These are phyloP conservation scores for Nidula niveotomentosa DNA, from an alignment of 1,284 basidiomycete species.

Conservation along the genomic window DNA sequence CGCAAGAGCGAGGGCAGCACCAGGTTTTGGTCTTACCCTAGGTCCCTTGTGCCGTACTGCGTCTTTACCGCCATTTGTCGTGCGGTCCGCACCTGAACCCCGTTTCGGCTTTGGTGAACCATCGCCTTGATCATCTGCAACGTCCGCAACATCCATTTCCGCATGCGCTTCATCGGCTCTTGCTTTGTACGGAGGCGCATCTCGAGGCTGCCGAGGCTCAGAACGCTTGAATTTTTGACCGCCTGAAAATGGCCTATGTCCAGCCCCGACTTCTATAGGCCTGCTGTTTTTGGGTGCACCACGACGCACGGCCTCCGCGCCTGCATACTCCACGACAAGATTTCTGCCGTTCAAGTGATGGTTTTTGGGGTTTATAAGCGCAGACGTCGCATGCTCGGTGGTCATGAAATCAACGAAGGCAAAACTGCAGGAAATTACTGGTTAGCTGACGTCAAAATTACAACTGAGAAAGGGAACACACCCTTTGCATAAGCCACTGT, in stretches of 20 bases:
- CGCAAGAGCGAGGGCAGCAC: conserved; percentile 88
- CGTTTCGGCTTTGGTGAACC: too few species aligned
- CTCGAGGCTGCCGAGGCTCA: background rate
- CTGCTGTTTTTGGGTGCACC: conserved; percentile 44
- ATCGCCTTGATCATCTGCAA: background rate
- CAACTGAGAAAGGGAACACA: conserved; percentile 33
- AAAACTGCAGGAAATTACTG: conserved; percentile 54
- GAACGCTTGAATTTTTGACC: conserved; percentile 2
- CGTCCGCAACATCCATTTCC: background rate
- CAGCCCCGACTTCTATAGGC: conserved; percentile 17
- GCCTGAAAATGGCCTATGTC: conserved; percentile 7
- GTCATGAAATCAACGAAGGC: conserved; percentile 93
- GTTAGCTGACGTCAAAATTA: background rate
- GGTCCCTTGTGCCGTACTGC: conserved; percentile 25
- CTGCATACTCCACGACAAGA: conserved; percentile 88
- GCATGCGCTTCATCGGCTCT: background rate
- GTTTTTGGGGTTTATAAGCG: conserved; percentile 84
- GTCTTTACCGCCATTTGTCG: conserved; percentile 5
- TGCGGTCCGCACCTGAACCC: too few species aligned
- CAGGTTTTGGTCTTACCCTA: conserved; percentile 70
- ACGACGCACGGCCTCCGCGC: conserved; percentile 80
- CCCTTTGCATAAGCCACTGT: conserved; percentile 95
- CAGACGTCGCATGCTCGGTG: conserved; percentile 77
- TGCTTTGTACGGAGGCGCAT: background rate
- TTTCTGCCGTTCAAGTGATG: conserved; percentile 83